phyloP scores from a whole-genome alignment of 192 early-diverging fungal species.

The Entomortierella chlamydospora region DNA sequence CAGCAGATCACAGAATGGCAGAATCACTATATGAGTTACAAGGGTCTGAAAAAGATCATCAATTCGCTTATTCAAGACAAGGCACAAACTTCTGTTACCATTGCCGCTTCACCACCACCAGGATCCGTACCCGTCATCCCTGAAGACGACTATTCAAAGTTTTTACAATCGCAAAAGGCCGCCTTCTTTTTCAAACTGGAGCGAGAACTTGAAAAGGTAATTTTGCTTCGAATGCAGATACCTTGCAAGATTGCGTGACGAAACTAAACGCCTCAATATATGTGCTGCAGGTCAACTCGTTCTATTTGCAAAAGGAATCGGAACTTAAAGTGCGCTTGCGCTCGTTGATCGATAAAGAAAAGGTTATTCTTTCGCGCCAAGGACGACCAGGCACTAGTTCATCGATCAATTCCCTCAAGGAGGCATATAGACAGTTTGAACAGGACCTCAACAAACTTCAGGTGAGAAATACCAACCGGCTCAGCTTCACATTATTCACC shows the following conservation, averaged over 20 bases:
- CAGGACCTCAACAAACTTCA: constrained; percentile 96
- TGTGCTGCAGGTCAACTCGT: constrained; percentile 84
- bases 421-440: constrained; percentile 92
- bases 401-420: constrained; percentile 79
- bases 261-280: no score
- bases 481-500: background rate
- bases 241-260: no score
- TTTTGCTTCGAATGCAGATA: no score
- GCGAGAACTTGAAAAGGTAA: constrained; percentile 95
- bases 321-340: constrained; percentile 91
- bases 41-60: constrained; percentile 98
- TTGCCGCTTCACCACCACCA: constrained; percentile 53
- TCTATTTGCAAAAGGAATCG: constrained; percentile 97
- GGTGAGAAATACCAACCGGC: constrained; percentile 54
- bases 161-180: constrained; percentile 89
- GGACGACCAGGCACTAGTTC: constrained; percentile 63
- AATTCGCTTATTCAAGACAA: constrained; percentile 70
- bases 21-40: constrained; percentile 96
- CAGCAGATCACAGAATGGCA: constrained; percentile 94
- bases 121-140: constrained; percentile 42
- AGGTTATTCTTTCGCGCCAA: constrained; percentile 66
- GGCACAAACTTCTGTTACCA: constrained; percentile 58
- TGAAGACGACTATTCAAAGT: constrained; percentile 62
- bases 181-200: constrained; percentile 98
- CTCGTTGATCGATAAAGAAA: constrained; percentile 85